A percentile compares a stretch with the other conserved stretches of the same genome.
Evolutionary conservation across 257 asterid genomes (phyloP).

Genomic region (Solanum verrucosum): DNA sequence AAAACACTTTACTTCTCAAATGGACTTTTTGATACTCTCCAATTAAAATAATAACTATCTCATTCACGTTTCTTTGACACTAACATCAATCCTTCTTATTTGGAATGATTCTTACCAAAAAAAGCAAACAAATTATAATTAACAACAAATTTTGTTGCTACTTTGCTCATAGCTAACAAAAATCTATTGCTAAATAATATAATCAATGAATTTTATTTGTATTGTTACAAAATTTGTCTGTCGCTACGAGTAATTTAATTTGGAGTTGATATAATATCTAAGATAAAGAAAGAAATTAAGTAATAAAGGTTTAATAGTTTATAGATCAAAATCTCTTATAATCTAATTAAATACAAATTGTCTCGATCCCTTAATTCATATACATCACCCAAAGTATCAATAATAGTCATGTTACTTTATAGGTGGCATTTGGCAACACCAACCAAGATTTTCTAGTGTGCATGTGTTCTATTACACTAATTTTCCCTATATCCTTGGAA

Average conservation of each 20-base stretch:
- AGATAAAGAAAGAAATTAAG: neutral
- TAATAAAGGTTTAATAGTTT: neutral
- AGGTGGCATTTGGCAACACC: neutral
- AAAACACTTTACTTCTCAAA: too few relatives aligned
- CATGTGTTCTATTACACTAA: neutral
- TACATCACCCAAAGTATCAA: neutral
- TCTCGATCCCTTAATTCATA: neutral
- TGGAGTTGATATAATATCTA: too few relatives aligned
- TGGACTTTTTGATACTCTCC: neutral
- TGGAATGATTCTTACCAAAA: neutral
- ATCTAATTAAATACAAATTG: neutral
- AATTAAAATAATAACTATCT: neutral
- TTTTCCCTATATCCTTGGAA: neutral
- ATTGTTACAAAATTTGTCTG: too few relatives aligned
- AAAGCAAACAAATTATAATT: too few relatives aligned
- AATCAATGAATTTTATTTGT: too few relatives aligned
- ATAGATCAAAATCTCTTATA: neutral
- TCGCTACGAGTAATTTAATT: too few relatives aligned
- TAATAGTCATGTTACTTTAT: neutral
- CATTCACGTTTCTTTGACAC: neutral
- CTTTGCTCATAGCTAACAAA: neutral
- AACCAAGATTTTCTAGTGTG: neutral
- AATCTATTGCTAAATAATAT: too few relatives aligned
- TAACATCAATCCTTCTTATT: neutral
- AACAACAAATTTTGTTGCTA: too few relatives aligned